These are phyloP conservation scores for Trichoderma oligosporum DNA, from an alignment of 2,329 filamentous ascomycete genomes.

Conservation along the genomic window DNA sequence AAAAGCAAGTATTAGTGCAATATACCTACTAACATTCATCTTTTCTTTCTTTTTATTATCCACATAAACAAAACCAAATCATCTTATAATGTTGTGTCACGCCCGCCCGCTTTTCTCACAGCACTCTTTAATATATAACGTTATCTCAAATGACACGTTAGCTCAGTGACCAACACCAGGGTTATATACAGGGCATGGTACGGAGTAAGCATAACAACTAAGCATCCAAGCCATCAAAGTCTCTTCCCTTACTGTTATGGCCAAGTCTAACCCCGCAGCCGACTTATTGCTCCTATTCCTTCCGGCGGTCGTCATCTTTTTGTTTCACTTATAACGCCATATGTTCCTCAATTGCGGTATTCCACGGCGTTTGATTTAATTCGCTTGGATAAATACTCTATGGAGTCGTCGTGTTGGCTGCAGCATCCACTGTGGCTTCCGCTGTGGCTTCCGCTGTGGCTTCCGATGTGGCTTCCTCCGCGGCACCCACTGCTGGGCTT, in stretches of 20 bases:
- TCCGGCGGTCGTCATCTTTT: not conserved
- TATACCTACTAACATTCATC: no score
- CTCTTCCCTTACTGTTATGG: not conserved
- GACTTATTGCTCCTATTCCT: not conserved
- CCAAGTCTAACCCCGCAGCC: not conserved
- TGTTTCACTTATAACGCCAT: not conserved
- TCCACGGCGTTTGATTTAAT: not conserved
- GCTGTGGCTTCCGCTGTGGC: constrained; percentile 1
- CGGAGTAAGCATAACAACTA: not conserved
- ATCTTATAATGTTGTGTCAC: no score
- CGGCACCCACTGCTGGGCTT: constrained; percentile 10
- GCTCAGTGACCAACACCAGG: not conserved
- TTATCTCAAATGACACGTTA: not conserved
- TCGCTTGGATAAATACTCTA: constrained; percentile 6
- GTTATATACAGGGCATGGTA: not conserved
- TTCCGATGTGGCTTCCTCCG: constrained; percentile 6
- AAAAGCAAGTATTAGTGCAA: no score
- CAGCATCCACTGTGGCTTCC: constrained; percentile 3
- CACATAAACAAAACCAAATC: no score
- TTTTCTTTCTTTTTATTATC: no score
- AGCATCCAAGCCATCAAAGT: not conserved
- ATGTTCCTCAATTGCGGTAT: not conserved
- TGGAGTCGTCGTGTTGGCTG: constrained; percentile 3
- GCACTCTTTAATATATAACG: not conserved
- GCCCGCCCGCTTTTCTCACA: no score